phyloP scores from a whole-genome alignment of 129 eudicot species.

The Flaveria trinervia region DNA sequence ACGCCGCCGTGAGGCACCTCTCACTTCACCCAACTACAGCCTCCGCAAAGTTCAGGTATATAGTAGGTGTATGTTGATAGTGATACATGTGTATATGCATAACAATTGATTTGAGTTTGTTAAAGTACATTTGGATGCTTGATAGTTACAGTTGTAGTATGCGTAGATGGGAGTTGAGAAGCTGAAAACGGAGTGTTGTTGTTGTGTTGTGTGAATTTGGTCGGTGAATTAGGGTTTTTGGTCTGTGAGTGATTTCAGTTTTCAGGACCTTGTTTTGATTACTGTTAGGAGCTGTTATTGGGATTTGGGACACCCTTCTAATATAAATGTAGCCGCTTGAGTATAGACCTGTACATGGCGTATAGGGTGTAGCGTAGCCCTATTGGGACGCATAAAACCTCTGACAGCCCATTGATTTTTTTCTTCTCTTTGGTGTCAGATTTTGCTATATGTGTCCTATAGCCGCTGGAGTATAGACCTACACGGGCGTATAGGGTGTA shows the following conservation, averaged over 20 bases:
- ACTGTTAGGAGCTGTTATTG: too few species aligned
- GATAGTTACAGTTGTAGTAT: slow-evolving; percentile 1
- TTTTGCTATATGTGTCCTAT: too few species aligned
- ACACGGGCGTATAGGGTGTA: too few species aligned
- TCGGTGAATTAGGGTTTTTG: slow-evolving; percentile 34
- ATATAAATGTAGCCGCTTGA: too few species aligned
- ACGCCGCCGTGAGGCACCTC: slow-evolving; percentile 11
- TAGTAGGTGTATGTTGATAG: background rate
- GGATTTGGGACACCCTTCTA: too few species aligned
- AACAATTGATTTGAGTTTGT: background rate
- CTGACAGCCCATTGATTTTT: too few species aligned
- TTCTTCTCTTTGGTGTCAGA: too few species aligned
- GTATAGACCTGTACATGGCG: too few species aligned
- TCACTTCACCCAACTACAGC: slow-evolving; percentile 43
- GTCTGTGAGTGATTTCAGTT: background rate
- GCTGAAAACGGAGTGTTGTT: background rate
- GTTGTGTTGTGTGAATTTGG: slow-evolving; percentile 13
- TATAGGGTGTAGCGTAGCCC: too few species aligned
- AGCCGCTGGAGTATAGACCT: too few species aligned
- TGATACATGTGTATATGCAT: slow-evolving; percentile 9
- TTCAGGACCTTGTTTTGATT: background rate
- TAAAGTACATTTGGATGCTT: background rate
- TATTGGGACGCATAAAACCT: too few species aligned
- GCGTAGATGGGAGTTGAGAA: background rate
- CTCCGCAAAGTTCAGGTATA: slow-evolving; percentile 40